Conservation (phyloP, 345 rosid genomes). For the Geranium brycei region DNA sequence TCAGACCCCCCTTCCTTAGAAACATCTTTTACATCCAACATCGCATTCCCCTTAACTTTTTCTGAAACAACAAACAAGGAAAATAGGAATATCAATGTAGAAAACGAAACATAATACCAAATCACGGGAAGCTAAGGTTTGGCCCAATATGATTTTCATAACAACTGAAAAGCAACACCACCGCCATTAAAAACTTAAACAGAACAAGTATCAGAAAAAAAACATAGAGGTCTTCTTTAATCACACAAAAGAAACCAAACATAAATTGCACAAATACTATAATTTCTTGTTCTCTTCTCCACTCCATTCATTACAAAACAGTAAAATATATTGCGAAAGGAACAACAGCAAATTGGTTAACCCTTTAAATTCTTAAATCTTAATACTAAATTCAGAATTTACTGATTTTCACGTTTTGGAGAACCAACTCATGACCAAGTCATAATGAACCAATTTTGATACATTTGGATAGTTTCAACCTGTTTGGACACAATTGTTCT, state of each 20-base stretch:
- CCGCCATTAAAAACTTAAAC: constrained; percentile 2
- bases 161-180: not conserved
- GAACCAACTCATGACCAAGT: too few relatives aligned
- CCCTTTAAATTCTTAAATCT: too few relatives aligned
- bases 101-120: not conserved
- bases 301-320: constrained; percentile 1
- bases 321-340: not conserved
- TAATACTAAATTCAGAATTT: not conserved
- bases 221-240: not conserved
- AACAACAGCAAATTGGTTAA: too few relatives aligned
- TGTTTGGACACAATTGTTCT: too few relatives aligned
- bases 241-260: not conserved
- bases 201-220: constrained; percentile 3
- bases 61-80: constrained; percentile 16
- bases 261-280: constrained; percentile 2
- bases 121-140: constrained; percentile 8
- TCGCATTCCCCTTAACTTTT: constrained; percentile 23
- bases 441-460: too few relatives aligned
- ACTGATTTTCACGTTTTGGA: too few relatives aligned
- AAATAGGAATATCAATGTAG: not conserved
- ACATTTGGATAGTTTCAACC: too few relatives aligned
- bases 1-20: constrained; percentile 38
- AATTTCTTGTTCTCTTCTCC: not conserved
- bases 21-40: constrained; percentile 22
- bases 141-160: not conserved